These are phyloP conservation scores for Metschnikowia baotianmanensis DNA, from an alignment of 805 yeast species.

Conservation along the genomic window DNA sequence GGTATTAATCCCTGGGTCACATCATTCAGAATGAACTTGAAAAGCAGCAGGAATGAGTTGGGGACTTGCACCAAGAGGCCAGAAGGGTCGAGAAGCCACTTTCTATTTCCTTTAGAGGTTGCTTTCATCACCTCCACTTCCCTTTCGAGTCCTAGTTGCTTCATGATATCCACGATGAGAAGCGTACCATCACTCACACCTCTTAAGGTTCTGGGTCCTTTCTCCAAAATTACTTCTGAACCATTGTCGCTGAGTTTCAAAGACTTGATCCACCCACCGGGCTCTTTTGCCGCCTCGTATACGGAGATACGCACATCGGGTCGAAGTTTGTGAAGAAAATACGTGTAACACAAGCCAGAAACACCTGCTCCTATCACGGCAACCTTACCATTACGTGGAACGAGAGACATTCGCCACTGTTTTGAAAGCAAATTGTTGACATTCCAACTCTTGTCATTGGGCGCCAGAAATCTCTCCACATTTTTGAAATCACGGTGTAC, in stretches of 20 bases:
- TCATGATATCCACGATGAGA: slow-evolving; percentile 59
- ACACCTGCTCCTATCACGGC: slow-evolving; percentile 88
- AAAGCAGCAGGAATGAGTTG: slow-evolving; percentile 31
- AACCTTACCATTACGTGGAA: slow-evolving; percentile 42
- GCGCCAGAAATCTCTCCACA: slow-evolving; percentile 4
- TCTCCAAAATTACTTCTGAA: slow-evolving; percentile 52
- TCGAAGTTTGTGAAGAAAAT: slow-evolving; percentile 63
- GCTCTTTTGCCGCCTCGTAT: slow-evolving; percentile 50
- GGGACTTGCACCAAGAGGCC: slow-evolving; percentile 56
- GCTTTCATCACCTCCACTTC: slow-evolving; percentile 59
- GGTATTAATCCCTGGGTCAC: slow-evolving; percentile 43
- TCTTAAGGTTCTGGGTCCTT: slow-evolving; percentile 88
- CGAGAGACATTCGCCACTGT: slow-evolving; percentile 16
- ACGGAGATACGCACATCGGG: slow-evolving; percentile 72
- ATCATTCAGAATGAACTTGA: slow-evolving; percentile 40
- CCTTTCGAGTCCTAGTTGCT: slow-evolving; percentile 44
- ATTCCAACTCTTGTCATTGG: too few relatives aligned
- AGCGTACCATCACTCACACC: slow-evolving; percentile 80
- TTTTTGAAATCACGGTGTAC: slow-evolving; percentile 2
- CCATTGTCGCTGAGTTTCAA: slow-evolving; percentile 30
- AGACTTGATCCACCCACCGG: slow-evolving; percentile 83
- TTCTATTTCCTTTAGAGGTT: slow-evolving; percentile 63
- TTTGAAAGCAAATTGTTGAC: too few relatives aligned
- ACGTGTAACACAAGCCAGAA: slow-evolving; percentile 75
- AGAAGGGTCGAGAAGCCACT: slow-evolving; percentile 54